Evolutionary conservation across 176 grass and related monocot species (phyloP).

Genomic region (Dendrocalamus sinicus): DNA sequence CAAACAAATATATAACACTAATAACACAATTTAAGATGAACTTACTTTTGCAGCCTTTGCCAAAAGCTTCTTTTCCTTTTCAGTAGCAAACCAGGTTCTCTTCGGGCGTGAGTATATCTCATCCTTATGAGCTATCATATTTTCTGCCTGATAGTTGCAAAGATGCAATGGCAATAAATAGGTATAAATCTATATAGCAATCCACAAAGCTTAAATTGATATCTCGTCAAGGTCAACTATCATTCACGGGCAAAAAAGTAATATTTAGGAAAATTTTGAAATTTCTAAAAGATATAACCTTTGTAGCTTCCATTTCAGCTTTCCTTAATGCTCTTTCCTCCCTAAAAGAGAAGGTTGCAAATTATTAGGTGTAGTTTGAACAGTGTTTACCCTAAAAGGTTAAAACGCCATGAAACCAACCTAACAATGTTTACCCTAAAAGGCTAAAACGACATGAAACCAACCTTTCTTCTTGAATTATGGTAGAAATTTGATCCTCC

Average conservation of each 20-base stretch:
- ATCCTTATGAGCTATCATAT: conserved; percentile 93
- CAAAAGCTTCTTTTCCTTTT: conserved; percentile 87
- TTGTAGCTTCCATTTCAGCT: conserved; percentile 94
- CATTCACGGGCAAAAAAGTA: background rate
- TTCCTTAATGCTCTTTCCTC: conserved; percentile 79
- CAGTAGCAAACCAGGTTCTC: conserved; percentile 92
- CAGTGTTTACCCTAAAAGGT: background rate
- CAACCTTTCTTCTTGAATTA: conserved; percentile 90
- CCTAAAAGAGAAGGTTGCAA: conserved; percentile 44
- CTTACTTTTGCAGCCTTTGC: conserved; percentile 78
- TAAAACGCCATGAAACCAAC: conserved; percentile 33
- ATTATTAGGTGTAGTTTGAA: conserved; percentile 23
- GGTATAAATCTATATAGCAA: conserved; percentile 10
- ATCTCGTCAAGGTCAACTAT: background rate
- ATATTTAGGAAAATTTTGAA: background rate
- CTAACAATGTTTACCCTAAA: conserved; percentile 32
- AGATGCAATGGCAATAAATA: conserved; percentile 4
- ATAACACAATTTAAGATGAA: conserved; percentile 20
- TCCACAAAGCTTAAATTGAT: background rate
- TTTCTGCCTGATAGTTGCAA: conserved; percentile 70
- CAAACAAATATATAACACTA: background rate
- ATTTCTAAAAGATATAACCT: conserved; percentile 54
- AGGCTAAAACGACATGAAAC: background rate
- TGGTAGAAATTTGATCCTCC: conserved; percentile 77
- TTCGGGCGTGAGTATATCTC: conserved; percentile 92